Evolutionary conservation across 2,329 filamentous ascomycete genomes (phyloP).

Genomic region (Arthrobotrys musiformis): DNA sequence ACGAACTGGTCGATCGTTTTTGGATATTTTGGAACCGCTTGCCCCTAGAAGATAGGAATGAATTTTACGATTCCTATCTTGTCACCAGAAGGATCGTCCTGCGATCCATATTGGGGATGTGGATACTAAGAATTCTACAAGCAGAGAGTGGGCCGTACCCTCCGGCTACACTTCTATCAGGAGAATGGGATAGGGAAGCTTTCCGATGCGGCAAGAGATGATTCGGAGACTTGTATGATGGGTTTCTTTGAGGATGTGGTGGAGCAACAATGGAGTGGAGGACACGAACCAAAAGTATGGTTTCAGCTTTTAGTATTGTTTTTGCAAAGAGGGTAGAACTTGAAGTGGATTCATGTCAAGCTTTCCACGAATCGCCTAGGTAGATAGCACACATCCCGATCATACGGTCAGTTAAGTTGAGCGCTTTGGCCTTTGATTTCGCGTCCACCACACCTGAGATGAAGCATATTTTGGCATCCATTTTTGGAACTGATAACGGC

Average conservation of each 20-base stretch:
- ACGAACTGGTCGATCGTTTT: background rate
- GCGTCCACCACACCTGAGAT: background rate
- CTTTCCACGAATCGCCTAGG: background rate
- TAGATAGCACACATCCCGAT: background rate
- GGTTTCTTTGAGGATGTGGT: background rate
- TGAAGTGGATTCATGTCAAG: background rate
- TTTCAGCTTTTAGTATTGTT: background rate
- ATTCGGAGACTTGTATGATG: background rate
- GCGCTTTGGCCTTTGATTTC: background rate
- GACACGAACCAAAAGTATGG: constrained; percentile 6
- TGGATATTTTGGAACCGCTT: constrained; percentile 1
- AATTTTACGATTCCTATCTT: constrained; percentile 6
- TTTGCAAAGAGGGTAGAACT: background rate
- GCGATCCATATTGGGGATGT: background rate
- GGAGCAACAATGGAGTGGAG: background rate
- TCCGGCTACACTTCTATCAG: constrained; percentile 2
- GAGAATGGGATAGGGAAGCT: background rate
- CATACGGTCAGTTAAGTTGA: too few species aligned
- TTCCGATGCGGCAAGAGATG: background rate
- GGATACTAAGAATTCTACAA: background rate
- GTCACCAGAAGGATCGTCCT: constrained; percentile 1
- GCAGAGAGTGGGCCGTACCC: background rate
- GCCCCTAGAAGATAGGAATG: background rate
- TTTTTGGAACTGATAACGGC: background rate
- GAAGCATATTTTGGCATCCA: background rate